A percentile compares a stretch with the other conserved stretches of the same genome.
Conservation (phyloP, 1,139 yeast species). For the Nakaseomyces nivariensis region DNA sequence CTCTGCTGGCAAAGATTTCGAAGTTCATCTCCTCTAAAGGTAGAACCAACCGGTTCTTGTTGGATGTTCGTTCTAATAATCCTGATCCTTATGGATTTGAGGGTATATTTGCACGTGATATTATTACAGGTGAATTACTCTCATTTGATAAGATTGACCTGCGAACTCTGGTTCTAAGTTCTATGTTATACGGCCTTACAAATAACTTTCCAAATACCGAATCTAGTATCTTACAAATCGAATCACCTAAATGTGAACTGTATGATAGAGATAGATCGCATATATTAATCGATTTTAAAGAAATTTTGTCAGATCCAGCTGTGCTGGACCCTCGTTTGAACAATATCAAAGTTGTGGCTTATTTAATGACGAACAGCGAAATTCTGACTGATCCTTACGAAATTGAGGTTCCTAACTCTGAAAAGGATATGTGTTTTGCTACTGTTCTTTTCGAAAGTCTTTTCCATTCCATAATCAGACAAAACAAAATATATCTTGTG, state of each 20-base stretch:
- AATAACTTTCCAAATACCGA: constrained; percentile 57
- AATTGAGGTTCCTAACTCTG: constrained; percentile 46
- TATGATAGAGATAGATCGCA: constrained; percentile 52
- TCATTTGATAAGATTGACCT: constrained; percentile 37
- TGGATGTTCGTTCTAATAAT: constrained; percentile 33
- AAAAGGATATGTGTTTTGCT: constrained; percentile 42
- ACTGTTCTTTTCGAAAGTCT: constrained; percentile 67
- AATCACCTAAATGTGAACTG: constrained; percentile 39
- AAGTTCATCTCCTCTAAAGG: constrained; percentile 48
- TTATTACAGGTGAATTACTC: constrained; percentile 52
- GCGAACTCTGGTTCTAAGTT: constrained; percentile 56
- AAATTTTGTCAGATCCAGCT: constrained; percentile 53
- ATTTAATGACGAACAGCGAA: constrained; percentile 53
- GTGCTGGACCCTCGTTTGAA: constrained; percentile 53
- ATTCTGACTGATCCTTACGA: constrained; percentile 76
- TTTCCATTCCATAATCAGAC: constrained; percentile 59
- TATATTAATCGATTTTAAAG: constrained; percentile 68
- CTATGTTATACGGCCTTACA: constrained; percentile 60
- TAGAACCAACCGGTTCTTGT: constrained; percentile 22
- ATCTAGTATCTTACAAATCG: constrained; percentile 29
- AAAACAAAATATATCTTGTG: constrained; percentile 55
- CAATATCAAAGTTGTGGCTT: constrained; percentile 65
- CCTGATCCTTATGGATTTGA: constrained; percentile 72
- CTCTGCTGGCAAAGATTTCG: constrained; percentile 53
- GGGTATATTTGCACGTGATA: constrained; percentile 56